Base-by-base conservation (phyloP, 2,329 filamentous ascomycete genomes). In the Xylariomycetidae sp. region DNA sequence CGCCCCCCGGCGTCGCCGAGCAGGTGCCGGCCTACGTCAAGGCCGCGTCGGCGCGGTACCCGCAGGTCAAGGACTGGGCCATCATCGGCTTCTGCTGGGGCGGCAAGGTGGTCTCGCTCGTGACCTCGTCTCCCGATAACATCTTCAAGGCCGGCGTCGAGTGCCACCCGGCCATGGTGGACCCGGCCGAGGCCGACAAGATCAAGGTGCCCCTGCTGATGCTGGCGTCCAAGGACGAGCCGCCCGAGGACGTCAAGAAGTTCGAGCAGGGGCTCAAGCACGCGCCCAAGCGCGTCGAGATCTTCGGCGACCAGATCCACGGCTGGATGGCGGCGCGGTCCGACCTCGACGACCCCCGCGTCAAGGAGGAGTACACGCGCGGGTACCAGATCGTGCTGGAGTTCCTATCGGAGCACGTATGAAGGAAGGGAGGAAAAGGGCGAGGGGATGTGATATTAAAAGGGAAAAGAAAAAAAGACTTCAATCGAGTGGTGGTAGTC, bases 271-370 rank as follows among this genome's bases (percentile, higher is more conserved):
- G 74, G 52, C 56, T 63, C 12, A 63, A 62, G 32, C 63, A 59
- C 17, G 70, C 63, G 3, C 59, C 72, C 37, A 77, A 78, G 50
- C 69, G 79, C 42, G 71, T 83, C 33, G 80, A 85, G 64, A 77
- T 57, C n/a, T 85, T 83, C 50, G 48, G 50, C 16, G 77, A 77
- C 49, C 81, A 83, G 68, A 70, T 80, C 51, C 82, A 86, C 58
- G 82, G 82, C 27, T 86, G 80, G 80, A 86, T 85, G 82, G 78
- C 76, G 2, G 80, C 82, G 1, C 71, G 80, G 16, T 67, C 72
- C 0, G 63, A 84, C 49, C 61, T 85, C 18, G 63, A 67, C 20
- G 63, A 81, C 29, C 60, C 66, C 30, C 69, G 67, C 26, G 72
- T 77, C 51, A 74, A 72, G 57, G 69, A 72, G 44, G 80, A 81